These are phyloP conservation scores for Aspergillus bombycis DNA, from an alignment of 2,329 filamentous ascomycete genomes.

Conservation along the genomic window DNA sequence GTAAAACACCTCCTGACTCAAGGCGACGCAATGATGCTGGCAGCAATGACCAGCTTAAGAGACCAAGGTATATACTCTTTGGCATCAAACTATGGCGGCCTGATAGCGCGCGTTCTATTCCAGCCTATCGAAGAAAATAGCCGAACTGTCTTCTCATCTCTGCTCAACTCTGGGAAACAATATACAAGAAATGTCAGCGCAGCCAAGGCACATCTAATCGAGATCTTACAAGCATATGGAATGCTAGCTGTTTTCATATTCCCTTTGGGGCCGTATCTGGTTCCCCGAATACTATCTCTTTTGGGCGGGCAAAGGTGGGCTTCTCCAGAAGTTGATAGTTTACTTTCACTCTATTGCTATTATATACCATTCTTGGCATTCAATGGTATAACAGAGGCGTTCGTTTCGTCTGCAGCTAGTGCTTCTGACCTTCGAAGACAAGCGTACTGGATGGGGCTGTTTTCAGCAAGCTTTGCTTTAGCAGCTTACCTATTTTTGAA, in stretches of 20 bases:
- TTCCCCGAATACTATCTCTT: slow-evolving; percentile 72
- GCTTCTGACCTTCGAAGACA: slow-evolving; percentile 75
- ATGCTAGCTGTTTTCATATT: slow-evolving; percentile 72
- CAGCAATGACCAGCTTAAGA: slow-evolving; percentile 71
- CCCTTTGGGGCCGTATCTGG: slow-evolving; percentile 73
- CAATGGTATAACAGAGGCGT: slow-evolving; percentile 90
- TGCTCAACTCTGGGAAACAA: slow-evolving; percentile 58
- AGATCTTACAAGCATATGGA: slow-evolving; percentile 71
- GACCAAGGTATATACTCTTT: slow-evolving; percentile 92
- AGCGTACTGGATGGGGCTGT: slow-evolving; percentile 80
- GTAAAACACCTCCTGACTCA: slow-evolving; percentile 94
- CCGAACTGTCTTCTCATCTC: slow-evolving; percentile 82
- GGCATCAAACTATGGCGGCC: slow-evolving; percentile 90
- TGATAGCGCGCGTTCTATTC: slow-evolving; percentile 85
- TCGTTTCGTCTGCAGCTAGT: slow-evolving; percentile 84
- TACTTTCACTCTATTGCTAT: slow-evolving; percentile 81
- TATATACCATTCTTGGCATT: slow-evolving; percentile 91
- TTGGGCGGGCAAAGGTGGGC: slow-evolving; percentile 80
- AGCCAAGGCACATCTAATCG: slow-evolving; percentile 36
- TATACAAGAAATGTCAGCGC: slow-evolving; percentile 24
- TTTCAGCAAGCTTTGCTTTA: slow-evolving; percentile 74
- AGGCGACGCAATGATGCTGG: slow-evolving; percentile 88
- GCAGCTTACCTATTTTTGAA: slow-evolving; percentile 76
- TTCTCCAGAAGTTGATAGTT: slow-evolving; percentile 69
- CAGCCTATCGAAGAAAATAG: slow-evolving; percentile 95